Conservation (phyloP, 805 yeast species). For the Tetrapisispora fleetii region DNA sequence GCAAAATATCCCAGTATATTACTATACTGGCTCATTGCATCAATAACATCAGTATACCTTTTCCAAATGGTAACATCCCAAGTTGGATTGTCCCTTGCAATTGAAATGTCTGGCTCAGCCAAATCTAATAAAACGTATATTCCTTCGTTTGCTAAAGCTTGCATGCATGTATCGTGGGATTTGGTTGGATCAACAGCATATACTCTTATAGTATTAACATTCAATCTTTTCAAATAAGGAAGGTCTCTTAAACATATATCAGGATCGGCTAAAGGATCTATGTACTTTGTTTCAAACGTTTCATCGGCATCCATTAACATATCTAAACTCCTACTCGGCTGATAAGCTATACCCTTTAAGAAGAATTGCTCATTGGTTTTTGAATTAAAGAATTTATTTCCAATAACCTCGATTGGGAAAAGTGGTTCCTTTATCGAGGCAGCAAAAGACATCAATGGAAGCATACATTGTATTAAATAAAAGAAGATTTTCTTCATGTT, state of each 20-base stretch:
- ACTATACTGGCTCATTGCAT: conserved; percentile 62
- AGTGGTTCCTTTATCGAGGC: neutral
- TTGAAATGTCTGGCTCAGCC: conserved; percentile 73
- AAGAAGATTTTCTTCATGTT: neutral
- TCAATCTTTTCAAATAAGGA: conserved; percentile 58
- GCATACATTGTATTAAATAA: neutral
- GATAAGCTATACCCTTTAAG: conserved; percentile 83
- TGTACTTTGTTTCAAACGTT: conserved; percentile 25
- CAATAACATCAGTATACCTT: conserved; percentile 77
- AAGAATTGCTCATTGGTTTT: conserved; percentile 73
- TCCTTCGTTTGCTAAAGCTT: conserved; percentile 67
- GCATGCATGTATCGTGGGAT: conserved; percentile 73
- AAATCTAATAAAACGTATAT: conserved; percentile 87
- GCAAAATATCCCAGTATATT: conserved; percentile 93
- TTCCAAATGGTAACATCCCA: conserved; percentile 67
- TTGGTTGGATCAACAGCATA: conserved; percentile 70
- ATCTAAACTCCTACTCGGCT: conserved; percentile 41
- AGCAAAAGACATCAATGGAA: neutral
- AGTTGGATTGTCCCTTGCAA: conserved; percentile 63
- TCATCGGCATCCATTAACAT: conserved; percentile 23
- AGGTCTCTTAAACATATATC: conserved; percentile 70
- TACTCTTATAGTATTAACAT: conserved; percentile 73
- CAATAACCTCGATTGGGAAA: conserved; percentile 46
- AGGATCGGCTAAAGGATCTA: conserved; percentile 73
- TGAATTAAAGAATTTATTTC: conserved; percentile 68